Evolutionary conservation across 139 green algal species (phyloP).

Genomic region (Asterochloris erici): DNA sequence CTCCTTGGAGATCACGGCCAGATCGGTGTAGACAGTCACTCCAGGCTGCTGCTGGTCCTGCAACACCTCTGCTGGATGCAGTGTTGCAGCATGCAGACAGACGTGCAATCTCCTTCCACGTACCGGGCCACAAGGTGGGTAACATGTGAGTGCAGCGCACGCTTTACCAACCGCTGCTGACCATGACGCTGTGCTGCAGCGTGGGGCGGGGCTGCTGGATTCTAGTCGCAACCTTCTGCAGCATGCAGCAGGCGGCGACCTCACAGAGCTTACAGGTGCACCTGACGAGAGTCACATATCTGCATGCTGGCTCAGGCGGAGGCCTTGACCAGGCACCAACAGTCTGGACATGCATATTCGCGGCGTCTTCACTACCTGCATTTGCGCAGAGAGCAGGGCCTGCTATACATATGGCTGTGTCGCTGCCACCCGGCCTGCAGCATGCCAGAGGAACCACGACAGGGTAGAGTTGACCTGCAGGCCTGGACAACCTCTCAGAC

Average conservation of each 20-base stretch:
- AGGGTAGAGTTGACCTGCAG: conserved; percentile 24
- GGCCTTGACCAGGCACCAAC: no score
- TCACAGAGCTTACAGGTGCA: conserved; percentile 72
- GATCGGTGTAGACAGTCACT: no score
- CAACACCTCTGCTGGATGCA: conserved; percentile 52
- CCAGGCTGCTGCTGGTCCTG: no score
- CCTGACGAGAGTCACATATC: no score
- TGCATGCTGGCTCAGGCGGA: background rate
- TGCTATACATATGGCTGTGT: background rate
- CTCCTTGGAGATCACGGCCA: no score
- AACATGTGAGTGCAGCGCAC: background rate
- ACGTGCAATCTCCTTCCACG: conserved; percentile 62
- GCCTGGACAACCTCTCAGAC: conserved; percentile 71
- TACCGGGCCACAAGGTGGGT: conserved; percentile 80
- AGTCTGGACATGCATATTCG: background rate
- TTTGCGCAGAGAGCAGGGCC: background rate
- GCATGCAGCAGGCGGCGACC: conserved; percentile 44
- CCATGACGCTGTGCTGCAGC: background rate
- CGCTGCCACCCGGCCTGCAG: background rate
- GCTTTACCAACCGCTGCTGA: background rate
- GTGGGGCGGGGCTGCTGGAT: conserved; percentile 9
- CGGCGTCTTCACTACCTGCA: background rate
- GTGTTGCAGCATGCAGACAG: conserved; percentile 31
- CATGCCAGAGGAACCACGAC: background rate
- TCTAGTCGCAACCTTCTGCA: conserved; percentile 13